A percentile compares a stretch with the other conserved stretches of the same genome.
These are phyloP conservation scores for Hyaloperonospora arabidopsidis DNA, from an alignment of 352 stramenopile species.

Conservation along the genomic window DNA sequence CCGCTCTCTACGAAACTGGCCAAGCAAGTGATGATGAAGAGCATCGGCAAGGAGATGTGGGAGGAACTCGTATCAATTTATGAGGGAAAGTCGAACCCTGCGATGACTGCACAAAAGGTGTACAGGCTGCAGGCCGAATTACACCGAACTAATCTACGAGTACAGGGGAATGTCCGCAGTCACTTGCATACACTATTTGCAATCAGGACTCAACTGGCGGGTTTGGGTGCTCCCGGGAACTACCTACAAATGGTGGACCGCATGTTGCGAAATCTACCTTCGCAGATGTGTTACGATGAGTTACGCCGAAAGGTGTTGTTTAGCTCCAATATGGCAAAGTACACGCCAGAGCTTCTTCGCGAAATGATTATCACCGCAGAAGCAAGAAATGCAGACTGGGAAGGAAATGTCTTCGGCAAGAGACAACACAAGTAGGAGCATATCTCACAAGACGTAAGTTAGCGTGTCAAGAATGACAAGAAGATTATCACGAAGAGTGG, in stretches of 20 bases:
- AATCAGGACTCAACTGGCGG: not conserved
- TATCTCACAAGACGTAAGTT: not conserved
- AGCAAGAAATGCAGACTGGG: not conserved
- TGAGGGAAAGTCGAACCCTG: not conserved
- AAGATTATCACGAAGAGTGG: too few species aligned
- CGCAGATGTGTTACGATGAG: not conserved
- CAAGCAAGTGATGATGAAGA: constrained; percentile 1
- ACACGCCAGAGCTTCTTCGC: not conserved
- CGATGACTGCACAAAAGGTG: constrained; percentile 1
- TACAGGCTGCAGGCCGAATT: not conserved
- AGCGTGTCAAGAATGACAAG: not conserved
- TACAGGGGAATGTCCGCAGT: not conserved
- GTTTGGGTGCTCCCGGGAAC: not conserved
- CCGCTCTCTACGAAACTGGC: not conserved
- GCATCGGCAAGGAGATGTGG: not conserved
- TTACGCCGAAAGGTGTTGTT: not conserved
- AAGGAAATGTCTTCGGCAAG: not conserved
- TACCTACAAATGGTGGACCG: not conserved
- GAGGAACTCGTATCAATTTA: not conserved
- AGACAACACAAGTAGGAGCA: not conserved
- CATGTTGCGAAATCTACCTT: not conserved
- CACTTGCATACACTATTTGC: not conserved
- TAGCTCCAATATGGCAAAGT: constrained; percentile 3
- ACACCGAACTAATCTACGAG: not conserved
- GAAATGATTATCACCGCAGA: constrained; percentile 2